phyloP scores from a whole-genome alignment of 176 grass and related monocot species.

The Thalia dealbata region DNA sequence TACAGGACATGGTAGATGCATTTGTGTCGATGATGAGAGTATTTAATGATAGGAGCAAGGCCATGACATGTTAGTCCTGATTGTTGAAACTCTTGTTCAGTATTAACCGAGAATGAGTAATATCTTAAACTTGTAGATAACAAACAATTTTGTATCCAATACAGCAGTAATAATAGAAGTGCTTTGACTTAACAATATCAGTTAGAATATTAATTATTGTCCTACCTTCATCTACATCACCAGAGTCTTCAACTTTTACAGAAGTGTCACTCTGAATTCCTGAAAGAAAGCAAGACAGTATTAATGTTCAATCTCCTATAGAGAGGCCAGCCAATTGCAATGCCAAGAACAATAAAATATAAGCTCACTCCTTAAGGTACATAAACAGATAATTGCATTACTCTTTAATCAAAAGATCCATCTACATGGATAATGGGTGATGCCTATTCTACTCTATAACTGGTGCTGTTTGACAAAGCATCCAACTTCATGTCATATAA shows the following conservation, averaged over 20 bases:
- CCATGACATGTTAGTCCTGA: not conserved
- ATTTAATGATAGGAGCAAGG: not conserved
- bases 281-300: slow-evolving; percentile 27
- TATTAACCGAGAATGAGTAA: not conserved
- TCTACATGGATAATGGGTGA: too few species aligned
- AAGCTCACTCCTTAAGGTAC: not conserved
- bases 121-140: not conserved
- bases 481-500: not conserved
- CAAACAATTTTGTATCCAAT: not conserved
- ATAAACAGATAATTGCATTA: not conserved
- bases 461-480: not conserved
- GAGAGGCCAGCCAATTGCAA: too few species aligned
- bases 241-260: slow-evolving; percentile 46
- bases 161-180: not conserved
- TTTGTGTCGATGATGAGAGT: too few species aligned
- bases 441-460: not conserved
- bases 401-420: not conserved
- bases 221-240: slow-evolving; percentile 67
- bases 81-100: not conserved
- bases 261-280: slow-evolving; percentile 37
- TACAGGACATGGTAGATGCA: not conserved
- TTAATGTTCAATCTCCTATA: not conserved
- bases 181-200: not conserved
- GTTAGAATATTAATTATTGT: not conserved
- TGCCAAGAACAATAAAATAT: not conserved